Percentiles rank a stretch among this genome's conserved stretches.
Conservation (phyloP, 1,284 basidiomycete genomes). For the Phylloboletellus chloephorus region DNA sequence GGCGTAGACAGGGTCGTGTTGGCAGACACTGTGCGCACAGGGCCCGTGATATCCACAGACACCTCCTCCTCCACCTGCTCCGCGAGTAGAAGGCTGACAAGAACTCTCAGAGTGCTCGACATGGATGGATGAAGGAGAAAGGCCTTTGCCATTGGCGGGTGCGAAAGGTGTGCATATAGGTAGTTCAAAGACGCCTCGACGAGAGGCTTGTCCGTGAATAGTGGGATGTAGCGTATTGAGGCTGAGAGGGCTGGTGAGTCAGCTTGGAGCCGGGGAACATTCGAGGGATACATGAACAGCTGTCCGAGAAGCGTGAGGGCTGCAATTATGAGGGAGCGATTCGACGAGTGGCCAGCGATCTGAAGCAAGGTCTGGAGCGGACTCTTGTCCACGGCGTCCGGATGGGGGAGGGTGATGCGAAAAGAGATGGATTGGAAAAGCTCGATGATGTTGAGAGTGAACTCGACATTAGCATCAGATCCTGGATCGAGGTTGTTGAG, state of each 20-base stretch:
- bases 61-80: slow-evolving; percentile 69
- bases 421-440: slow-evolving; percentile 52
- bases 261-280: slow-evolving; percentile 47
- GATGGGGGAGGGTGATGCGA: slow-evolving; percentile 36
- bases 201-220: slow-evolving; percentile 64
- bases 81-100: slow-evolving; percentile 58
- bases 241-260: slow-evolving; percentile 55
- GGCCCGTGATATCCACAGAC: slow-evolving; percentile 53
- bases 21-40: slow-evolving; percentile 52
- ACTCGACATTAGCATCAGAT: slow-evolving; percentile 61
- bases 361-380: slow-evolving; percentile 48
- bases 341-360: slow-evolving; percentile 53
- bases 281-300: slow-evolving; percentile 57
- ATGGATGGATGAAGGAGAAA: slow-evolving; percentile 68
- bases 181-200: slow-evolving; percentile 69
- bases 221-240: slow-evolving; percentile 66
- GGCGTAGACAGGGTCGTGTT: slow-evolving; percentile 38
- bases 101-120: slow-evolving; percentile 58
- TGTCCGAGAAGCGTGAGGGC: slow-evolving; percentile 54
- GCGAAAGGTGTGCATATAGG: slow-evolving; percentile 69
- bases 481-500: slow-evolving; percentile 51
- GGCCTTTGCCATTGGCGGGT: slow-evolving; percentile 69
- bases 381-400: slow-evolving; percentile 31
- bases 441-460: slow-evolving; percentile 63
- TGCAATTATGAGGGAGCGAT: slow-evolving; percentile 68